These are phyloP conservation scores for Pleurostoma richardsiae DNA, from an alignment of 2,329 filamentous ascomycete genomes.

Conservation along the genomic window DNA sequence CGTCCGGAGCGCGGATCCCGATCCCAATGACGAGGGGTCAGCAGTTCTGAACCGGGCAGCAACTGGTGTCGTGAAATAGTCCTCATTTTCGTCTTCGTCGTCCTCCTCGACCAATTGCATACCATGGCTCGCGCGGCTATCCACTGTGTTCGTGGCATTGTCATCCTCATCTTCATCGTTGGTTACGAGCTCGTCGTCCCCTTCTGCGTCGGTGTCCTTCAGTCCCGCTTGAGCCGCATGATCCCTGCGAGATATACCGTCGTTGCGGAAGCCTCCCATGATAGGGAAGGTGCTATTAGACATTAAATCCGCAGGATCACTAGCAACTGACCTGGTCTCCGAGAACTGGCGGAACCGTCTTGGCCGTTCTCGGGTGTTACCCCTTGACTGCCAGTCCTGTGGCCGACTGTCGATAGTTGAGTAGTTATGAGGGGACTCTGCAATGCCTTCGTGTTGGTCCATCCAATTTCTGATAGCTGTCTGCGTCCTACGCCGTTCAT, in stretches of 20 bases:
- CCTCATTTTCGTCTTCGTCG: conserved; percentile 33
- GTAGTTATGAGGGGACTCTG: conserved; percentile 40
- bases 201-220: conserved; percentile 72
- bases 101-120: conserved; percentile 19
- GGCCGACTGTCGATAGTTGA: conserved; percentile 39
- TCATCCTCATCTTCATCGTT: conserved; percentile 67
- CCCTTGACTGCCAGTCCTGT: conserved; percentile 43
- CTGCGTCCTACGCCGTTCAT: conserved; percentile 67
- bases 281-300: conserved; percentile 41
- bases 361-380: conserved; percentile 46
- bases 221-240: conserved; percentile 31
- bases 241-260: conserved; percentile 4
- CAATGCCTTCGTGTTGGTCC: conserved; percentile 59
- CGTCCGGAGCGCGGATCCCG: conserved; percentile 20
- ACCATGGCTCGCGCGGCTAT: not conserved
- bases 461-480: conserved; percentile 89
- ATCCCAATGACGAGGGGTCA: conserved; percentile 13
- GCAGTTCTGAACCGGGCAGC: conserved; percentile 29
- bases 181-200: conserved; percentile 84
- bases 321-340: conserved; percentile 54
- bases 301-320: conserved; percentile 59
- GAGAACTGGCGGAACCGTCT: conserved; percentile 45
- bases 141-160: conserved; percentile 32
- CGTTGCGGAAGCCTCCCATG: conserved; percentile 27
- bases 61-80: conserved; percentile 51